Evolutionary conservation across 2,329 filamentous ascomycete genomes (phyloP), one percentile per base, ranked within the genome.

Genomic region (Pseudodiploospora longispora): DNA sequence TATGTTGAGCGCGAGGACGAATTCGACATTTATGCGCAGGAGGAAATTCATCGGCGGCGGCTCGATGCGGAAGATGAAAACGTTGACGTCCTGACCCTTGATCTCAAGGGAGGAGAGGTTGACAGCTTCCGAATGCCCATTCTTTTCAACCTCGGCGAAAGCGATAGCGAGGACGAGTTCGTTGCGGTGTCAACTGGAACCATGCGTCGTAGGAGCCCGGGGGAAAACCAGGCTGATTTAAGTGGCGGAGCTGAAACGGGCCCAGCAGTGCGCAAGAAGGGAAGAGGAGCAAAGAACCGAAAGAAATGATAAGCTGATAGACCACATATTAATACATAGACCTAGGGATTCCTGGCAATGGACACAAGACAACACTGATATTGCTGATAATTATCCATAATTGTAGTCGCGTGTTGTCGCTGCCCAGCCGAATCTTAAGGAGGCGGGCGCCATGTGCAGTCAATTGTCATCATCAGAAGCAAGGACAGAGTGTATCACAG

Each of bases 1-100:
- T 98, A 98, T 60, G 80, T 94, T 36, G 93, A 98, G 64, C 79
- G 80, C 44, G 93, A 98, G 66, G 93, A 98, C 61, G 93, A 98
- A 60, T 98, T 98, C 56, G 94, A 98, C 63, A 94, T 97, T 45
- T 93, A 97, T 60, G 89, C 89, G 0, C 84, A 91, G 46, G 91
- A 96, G 60, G 91, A 97, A 63, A 83, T 97, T 44, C 88, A 94
- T 60, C 91, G 95, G 63, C 80, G 91, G 30, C 80, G 90, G 36
- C 74, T 97, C 2, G 90, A 97, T 60, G 76, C 85, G 9, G 93
- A 98, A 65, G 93, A 97, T 55, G 93, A 97, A 61, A 83, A 89
- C 47, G 83, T 97, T 4, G 93, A 98, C 58, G 88, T 96, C 1
- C 68, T 96, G 45, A 90, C 86, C 0, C 71, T 87, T 37, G 85